Evolutionary conservation across 805 yeast genomes (phyloP), one percentile per base, ranked within the genome.

Genomic region (Priceomyces castillae): DNA sequence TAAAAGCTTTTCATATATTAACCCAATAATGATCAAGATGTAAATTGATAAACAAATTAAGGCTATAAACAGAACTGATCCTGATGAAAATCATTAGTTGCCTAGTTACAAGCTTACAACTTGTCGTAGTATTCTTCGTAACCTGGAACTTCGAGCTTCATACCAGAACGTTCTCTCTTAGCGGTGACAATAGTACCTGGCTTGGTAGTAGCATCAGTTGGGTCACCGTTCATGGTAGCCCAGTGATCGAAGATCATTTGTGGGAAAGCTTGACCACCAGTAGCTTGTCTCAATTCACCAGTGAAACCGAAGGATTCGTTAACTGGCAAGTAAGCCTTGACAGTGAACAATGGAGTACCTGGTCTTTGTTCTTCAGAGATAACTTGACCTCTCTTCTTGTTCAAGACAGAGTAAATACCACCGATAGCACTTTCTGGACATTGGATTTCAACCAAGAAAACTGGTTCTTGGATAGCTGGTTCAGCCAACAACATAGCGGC

Each of bases 211-310:
- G 90, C 84, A 77, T 92, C 98, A 59, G 86, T 77, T 71, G 95
- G 95, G 76, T 90, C 94, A 76, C 97, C 96, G 61, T 70, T 67
- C 81, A 94, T 78, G 64, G 88, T 75, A 58, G 89, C 79, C 98
- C 98, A 92, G 77, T 92, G 99, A 77, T 94, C 98, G 78, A 92
- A 94, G 76, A 94, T 95, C 95, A 94, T 82, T 81, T 92, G 98
- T 79, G 99, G 99, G 99, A 92, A 92, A 76, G 99, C 99, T 84
- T 92, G 99, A 77, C 99, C 99, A 87, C 97, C 97, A 69, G 99
- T 92, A 71, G 98, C 97, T 81, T 92, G 97, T 84, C 99, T 89
- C 71, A 92, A 86, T 69, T 90, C 96, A 81, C 95, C 94, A 65
- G 96, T 86, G 96, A 92, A 92, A 86, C 99, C 99, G 86, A 94